These are phyloP conservation scores for Clarireedia sp. DNA, from an alignment of 2,329 filamentous ascomycete species.

Conservation along the genomic window DNA sequence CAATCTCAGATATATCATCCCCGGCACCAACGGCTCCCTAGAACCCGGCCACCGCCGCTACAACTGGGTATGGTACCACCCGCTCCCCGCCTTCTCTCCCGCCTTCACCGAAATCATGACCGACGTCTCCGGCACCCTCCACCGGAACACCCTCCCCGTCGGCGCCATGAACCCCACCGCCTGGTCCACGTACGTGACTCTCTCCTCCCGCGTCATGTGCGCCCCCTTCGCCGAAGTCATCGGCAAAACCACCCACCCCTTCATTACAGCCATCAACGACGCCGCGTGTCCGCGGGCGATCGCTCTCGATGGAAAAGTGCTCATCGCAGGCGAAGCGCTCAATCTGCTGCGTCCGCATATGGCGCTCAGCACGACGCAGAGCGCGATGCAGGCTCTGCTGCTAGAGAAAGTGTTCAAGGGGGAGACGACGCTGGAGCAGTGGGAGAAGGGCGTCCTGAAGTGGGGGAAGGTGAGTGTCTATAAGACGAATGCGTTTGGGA, in stretches of 20 bases:
- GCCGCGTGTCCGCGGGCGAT: conserved; percentile 30
- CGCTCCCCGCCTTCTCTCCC: conserved; percentile 17
- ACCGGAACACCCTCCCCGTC: conserved; percentile 19
- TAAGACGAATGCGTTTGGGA: conserved; percentile 7
- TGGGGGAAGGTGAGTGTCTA: conserved; percentile 2
- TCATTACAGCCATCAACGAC: conserved; percentile 36
- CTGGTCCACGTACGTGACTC: conserved; percentile 13
- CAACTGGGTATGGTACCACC: conserved; percentile 41
- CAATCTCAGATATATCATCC: conserved; percentile 33
- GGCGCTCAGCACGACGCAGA: conserved; percentile 36
- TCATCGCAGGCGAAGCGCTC: conserved; percentile 36
- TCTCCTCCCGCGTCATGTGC: conserved; percentile 11
- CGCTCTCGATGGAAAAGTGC: conserved; percentile 31
- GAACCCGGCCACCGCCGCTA: conserved; percentile 34
- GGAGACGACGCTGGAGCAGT: conserved; percentile 7
- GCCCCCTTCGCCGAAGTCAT: conserved; percentile 30
- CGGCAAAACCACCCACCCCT: conserved; percentile 32
- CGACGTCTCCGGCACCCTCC: conserved; percentile 23
- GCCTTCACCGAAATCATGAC: conserved; percentile 28
- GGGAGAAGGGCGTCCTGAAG: conserved; percentile 10
- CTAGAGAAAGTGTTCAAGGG: conserved; percentile 13
- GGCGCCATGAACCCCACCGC: conserved; percentile 13
- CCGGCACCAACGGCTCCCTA: conserved; percentile 32
- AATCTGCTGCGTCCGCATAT: conserved; percentile 39
- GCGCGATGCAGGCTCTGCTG: conserved; percentile 25